These are phyloP conservation scores for Triangularia verruculosa DNA, from an alignment of 2,329 filamentous ascomycete genomes.

Conservation along the genomic window DNA sequence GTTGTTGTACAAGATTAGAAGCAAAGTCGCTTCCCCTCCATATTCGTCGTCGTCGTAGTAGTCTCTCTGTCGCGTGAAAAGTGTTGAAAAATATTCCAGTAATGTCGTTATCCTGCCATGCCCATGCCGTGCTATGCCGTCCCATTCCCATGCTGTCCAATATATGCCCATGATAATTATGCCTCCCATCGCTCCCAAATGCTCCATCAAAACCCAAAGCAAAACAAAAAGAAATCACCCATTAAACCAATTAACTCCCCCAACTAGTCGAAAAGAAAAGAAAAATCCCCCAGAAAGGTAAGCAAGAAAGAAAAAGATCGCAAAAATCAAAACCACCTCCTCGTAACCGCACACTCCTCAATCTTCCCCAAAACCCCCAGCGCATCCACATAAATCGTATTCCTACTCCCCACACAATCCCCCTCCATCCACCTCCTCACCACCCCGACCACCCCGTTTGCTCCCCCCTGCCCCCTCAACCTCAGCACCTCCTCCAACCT, in stretches of 20 bases:
- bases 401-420: conserved; percentile 49
- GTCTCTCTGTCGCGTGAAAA: too few relatives aligned
- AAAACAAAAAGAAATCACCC: neutral
- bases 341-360: conserved; percentile 41
- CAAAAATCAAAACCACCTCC: conserved; percentile 40
- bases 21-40: too few relatives aligned
- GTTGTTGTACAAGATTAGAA: too few relatives aligned
- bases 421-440: conserved; percentile 45
- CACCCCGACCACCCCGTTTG: conserved; percentile 46
- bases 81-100: too few relatives aligned
- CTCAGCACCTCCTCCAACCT: conserved; percentile 39
- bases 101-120: too few relatives aligned
- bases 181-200: neutral
- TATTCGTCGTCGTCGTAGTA: too few relatives aligned
- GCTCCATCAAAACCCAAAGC: neutral
- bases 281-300: neutral
- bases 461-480: conserved; percentile 41
- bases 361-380: conserved; percentile 51
- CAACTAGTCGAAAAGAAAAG: conserved; percentile 6
- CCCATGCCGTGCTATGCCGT: too few relatives aligned
- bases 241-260: conserved; percentile 13
- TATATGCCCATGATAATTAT: neutral
- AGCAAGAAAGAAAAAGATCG: too few relatives aligned
- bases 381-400: conserved; percentile 52
- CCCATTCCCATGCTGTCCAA: too few relatives aligned